These are phyloP conservation scores for Diplocarpon rosae DNA, from an alignment of 2,329 filamentous ascomycete genomes.

Conservation along the genomic window DNA sequence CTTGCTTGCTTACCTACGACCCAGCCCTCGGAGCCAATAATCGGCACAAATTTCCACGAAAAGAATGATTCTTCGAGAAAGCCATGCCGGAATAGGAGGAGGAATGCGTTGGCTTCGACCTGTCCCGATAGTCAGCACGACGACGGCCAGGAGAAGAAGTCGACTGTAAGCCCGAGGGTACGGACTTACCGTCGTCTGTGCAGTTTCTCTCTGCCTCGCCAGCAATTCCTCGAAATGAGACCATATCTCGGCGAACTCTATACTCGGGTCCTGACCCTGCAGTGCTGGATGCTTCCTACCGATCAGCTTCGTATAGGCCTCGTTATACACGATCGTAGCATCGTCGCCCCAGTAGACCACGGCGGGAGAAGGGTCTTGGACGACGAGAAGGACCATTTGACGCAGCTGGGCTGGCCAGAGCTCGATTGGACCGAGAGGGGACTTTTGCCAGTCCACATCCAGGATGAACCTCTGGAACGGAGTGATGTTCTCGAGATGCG, in stretches of 20 bases:
- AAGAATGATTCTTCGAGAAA: constrained; percentile 29
- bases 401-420: constrained; percentile 32
- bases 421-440: constrained; percentile 31
- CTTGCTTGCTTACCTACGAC: background rate
- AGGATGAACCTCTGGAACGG: constrained; percentile 24
- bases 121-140: too few species aligned
- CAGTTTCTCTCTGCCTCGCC: constrained; percentile 19
- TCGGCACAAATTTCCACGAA: constrained; percentile 31
- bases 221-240: constrained; percentile 25
- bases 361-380: constrained; percentile 28
- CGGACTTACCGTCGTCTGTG: constrained; percentile 13
- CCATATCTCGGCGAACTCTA: constrained; percentile 31
- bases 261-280: constrained; percentile 29
- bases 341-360: constrained; percentile 27
- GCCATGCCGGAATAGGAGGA: constrained; percentile 26
- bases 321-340: constrained; percentile 29
- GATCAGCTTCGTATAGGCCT: constrained; percentile 25
- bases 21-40: constrained; percentile 29
- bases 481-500: constrained; percentile 8
- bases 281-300: constrained; percentile 26
- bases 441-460: constrained; percentile 31
- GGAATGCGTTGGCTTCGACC: constrained; percentile 17
- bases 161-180: too few species aligned
- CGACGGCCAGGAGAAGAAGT: too few species aligned
- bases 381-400: constrained; percentile 28